Conservation (phyloP, 306 rosid genomes). For the Crotalaria pallida region DNA sequence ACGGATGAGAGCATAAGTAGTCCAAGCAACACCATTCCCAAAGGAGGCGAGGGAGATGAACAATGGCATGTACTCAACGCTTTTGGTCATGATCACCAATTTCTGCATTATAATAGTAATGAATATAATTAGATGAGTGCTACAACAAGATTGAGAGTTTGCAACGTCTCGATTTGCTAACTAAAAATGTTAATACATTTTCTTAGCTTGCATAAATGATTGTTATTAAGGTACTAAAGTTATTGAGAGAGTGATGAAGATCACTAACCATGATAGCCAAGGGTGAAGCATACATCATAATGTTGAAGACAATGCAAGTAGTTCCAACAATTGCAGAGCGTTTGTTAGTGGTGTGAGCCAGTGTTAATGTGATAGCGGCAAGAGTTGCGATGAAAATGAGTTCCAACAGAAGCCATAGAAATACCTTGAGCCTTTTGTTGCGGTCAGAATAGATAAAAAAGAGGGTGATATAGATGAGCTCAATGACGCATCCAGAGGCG, state of each 20-base stretch:
- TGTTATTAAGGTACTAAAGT: too few species aligned
- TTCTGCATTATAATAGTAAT: slow-evolving; percentile 39
- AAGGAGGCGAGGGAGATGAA: slow-evolving; percentile 61
- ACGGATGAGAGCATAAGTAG: slow-evolving; percentile 64
- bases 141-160: background rate
- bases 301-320: slow-evolving; percentile 53
- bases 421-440: slow-evolving; percentile 50
- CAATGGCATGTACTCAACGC: slow-evolving; percentile 89
- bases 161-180: too few species aligned
- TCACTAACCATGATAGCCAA: slow-evolving; percentile 60
- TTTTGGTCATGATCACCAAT: slow-evolving; percentile 75
- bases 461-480: slow-evolving; percentile 47
- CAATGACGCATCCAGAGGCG: slow-evolving; percentile 48
- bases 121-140: background rate
- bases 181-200: too few species aligned
- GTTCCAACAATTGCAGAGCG: slow-evolving; percentile 66
- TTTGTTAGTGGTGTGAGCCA: slow-evolving; percentile 30
- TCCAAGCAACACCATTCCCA: slow-evolving; percentile 77
- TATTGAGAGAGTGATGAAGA: background rate
- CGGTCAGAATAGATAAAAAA: slow-evolving; percentile 56
- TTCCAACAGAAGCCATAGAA: slow-evolving; percentile 34
- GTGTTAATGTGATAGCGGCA: slow-evolving; percentile 26
- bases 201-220: too few species aligned
- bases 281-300: slow-evolving; percentile 92
- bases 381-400: slow-evolving; percentile 40